These are phyloP conservation scores for Daedaleopsis sinensis DNA, from an alignment of 768 basidiomycete species.

Conservation along the genomic window DNA sequence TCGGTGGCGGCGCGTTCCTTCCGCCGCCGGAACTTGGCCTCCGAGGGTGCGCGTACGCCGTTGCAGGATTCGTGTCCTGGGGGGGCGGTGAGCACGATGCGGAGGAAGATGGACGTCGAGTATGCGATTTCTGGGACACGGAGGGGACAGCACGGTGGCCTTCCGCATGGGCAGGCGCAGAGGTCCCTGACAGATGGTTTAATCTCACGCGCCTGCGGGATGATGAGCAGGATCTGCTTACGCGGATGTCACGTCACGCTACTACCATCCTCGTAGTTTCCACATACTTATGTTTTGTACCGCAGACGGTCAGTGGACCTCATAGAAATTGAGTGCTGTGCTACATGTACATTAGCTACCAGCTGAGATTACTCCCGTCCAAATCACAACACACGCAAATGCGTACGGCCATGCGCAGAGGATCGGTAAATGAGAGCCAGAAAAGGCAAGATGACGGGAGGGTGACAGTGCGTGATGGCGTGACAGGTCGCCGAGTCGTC, in stretches of 20 bases:
- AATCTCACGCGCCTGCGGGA: conserved; percentile 1
- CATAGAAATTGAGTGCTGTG: no score
- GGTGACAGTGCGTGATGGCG: neutral
- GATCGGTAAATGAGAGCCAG: neutral
- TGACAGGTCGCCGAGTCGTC: neutral
- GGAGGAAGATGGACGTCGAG: no score
- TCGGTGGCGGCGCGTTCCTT: conserved; percentile 12
- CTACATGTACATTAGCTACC: no score
- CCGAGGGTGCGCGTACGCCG: neutral
- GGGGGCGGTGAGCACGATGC: no score
- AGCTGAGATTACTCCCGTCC: no score
- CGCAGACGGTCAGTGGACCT: no score
- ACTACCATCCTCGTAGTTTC: no score
- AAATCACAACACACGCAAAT: no score
- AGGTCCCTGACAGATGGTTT: conserved; percentile 6
- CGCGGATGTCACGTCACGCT: conserved; percentile 1
- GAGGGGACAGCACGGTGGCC: neutral
- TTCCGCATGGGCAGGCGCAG: neutral
- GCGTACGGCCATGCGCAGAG: neutral
- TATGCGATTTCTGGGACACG: no score
- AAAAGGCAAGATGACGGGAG: neutral
- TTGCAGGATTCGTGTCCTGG: no score
- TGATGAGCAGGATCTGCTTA: conserved; percentile 2
- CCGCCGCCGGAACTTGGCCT: neutral
- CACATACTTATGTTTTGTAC: no score